Evolutionary conservation across 192 early-diverging fungal species (phyloP), one percentile per base, ranked within the genome.

Genomic region (Backusella tarrabulga): DNA sequence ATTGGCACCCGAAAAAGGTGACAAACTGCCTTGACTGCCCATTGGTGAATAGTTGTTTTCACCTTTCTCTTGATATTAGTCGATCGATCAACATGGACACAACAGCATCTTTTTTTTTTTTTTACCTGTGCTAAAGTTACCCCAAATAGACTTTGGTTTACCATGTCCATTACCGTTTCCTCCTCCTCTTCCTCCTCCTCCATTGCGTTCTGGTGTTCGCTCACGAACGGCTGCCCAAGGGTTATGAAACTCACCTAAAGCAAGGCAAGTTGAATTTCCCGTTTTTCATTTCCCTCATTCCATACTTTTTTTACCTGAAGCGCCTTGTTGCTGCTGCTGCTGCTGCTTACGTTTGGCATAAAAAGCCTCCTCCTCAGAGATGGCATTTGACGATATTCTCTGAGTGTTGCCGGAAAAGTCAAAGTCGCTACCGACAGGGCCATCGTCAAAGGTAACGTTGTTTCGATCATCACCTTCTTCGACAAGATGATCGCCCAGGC

Each of bases 311-410:
- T 60, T 60, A 60, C 56, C 23, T 60, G 56, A 60, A 29, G 56
- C 23, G 56, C 56, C 56, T 60, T 60, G 32, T 2, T 32, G 56
- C 12, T 60, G 32, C 32, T 32, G 56, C 12, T 60, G 56, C 11
- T 23, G 56, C 23, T 60, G 54, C 54, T 60, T 60, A 14, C 23
- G 56, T 12, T 26, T 60, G 29, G 56, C 56, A 60, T 60, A 60
- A 72, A 72, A 72, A 17, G 70, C 70, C 42, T 72, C 56, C 23
- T 60, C 56, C 11, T 60, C 56, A 60, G 56, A 60, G 56, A 60
- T 60, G 7, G 56, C 12, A 26, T 9, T 23, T 60, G 56, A 29
- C 56, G 23, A 29, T 17, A 50, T 19, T 23, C 23, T 60, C 23
- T 60, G 56, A 0, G 56, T 60, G 26, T 60, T 60, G 11, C 56